Conservation (phyloP, 1,139 yeast species). For the Kodamaea sp. region DNA sequence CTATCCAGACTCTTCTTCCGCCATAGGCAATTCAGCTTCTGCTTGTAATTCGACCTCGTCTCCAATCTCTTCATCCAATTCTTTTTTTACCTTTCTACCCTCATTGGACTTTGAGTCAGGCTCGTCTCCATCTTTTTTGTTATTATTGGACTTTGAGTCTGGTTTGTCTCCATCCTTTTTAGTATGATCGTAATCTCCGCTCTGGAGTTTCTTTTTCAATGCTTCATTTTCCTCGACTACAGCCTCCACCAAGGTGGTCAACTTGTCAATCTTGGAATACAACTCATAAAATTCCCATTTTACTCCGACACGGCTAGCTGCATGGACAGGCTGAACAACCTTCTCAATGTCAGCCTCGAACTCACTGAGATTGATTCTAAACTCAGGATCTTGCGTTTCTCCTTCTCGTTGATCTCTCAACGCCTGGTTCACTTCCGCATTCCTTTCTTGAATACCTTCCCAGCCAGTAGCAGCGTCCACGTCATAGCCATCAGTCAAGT, state of each 20-base stretch:
- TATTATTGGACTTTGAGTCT: not conserved
- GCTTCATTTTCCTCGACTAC: constrained; percentile 46
- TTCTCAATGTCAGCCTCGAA: constrained; percentile 52
- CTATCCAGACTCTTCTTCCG: too few species aligned
- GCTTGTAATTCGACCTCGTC: not conserved
- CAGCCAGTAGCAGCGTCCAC: constrained; percentile 36
- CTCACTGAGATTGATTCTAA: constrained; percentile 46
- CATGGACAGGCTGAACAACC: constrained; percentile 57
- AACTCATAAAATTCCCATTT: constrained; percentile 67
- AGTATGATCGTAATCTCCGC: too few species aligned
- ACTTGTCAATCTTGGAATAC: constrained; percentile 48
- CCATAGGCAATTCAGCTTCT: not conserved
- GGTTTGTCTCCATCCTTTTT: not conserved
- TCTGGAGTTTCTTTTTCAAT: constrained; percentile 21
- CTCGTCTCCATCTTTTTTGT: not conserved
- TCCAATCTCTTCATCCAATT: too few species aligned
- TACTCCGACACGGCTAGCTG: constrained; percentile 57
- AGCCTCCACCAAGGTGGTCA: constrained; percentile 42
- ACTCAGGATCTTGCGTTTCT: constrained; percentile 73
- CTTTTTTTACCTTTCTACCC: too few species aligned
- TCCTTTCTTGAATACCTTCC: constrained; percentile 43
- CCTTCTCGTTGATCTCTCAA: constrained; percentile 57
- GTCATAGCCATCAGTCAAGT: constrained; percentile 74
- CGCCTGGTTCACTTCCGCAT: constrained; percentile 37
- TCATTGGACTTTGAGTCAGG: too few species aligned